Percentiles rank a stretch among this genome's conserved stretches.
phyloP scores from a whole-genome alignment of 805 yeast species.

The Spathaspora girioi region DNA sequence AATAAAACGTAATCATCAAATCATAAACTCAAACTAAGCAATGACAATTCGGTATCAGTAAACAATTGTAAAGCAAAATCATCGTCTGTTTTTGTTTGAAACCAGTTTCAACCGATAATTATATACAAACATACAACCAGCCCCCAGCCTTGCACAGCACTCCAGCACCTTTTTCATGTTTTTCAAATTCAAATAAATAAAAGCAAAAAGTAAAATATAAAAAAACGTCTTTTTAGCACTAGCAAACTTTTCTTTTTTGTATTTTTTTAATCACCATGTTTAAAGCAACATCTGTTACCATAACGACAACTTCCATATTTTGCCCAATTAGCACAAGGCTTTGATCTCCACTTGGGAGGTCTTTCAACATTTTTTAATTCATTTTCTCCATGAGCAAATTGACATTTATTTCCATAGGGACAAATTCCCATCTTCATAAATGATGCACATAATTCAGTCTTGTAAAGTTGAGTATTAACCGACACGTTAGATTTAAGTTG shows the following conservation, averaged over 20 bases:
- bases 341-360: constrained; percentile 84
- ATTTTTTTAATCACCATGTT: constrained; percentile 51
- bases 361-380: constrained; percentile 73
- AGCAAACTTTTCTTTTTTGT: not conserved
- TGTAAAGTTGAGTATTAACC: constrained; percentile 68
- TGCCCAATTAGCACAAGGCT: constrained; percentile 86
- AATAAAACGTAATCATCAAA: constrained; percentile 4
- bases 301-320: constrained; percentile 80
- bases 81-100: not conserved
- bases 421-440: constrained; percentile 65
- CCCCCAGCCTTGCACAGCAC: not conserved
- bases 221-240: not conserved
- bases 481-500: constrained; percentile 10
- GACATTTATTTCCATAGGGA: constrained; percentile 89
- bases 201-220: not conserved
- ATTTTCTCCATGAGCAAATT: constrained; percentile 84
- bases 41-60: not conserved
- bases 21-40: constrained; percentile 1
- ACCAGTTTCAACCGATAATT: not conserved
- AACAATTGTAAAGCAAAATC: not conserved
- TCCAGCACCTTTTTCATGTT: too few species aligned
- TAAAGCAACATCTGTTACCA: constrained; percentile 89
- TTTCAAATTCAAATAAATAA: constrained; percentile 1
- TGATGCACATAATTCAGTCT: constrained; percentile 86
- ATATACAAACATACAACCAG: not conserved